These are phyloP conservation scores for Pichia sp. DNA, from an alignment of 1,139 yeast species.

Conservation along the genomic window DNA sequence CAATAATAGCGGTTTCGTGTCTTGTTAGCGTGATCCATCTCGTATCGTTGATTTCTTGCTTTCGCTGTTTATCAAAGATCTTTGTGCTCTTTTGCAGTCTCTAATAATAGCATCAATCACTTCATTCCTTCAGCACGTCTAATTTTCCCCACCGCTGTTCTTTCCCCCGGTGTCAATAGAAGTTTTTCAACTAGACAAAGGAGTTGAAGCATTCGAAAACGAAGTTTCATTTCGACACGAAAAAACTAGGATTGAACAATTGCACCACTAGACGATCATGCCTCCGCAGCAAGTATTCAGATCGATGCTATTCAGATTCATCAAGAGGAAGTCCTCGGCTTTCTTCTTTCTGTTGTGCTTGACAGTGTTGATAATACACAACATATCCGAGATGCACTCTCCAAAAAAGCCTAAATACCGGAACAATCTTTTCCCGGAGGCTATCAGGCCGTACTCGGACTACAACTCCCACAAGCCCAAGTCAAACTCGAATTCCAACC, in stretches of 20 bases:
- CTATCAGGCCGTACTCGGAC: not conserved
- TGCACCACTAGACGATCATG: not conserved
- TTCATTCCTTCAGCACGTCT: too few relatives aligned
- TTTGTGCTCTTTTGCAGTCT: too few relatives aligned
- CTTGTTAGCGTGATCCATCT: too few relatives aligned
- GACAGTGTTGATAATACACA: not conserved
- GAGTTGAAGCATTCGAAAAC: not conserved
- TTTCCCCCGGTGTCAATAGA: too few relatives aligned
- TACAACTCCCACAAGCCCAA: not conserved
- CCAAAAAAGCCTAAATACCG: not conserved
- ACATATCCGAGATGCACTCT: not conserved
- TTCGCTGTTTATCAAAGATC: too few relatives aligned
- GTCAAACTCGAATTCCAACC: not conserved
- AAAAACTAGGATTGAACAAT: not conserved
- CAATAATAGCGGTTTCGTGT: too few relatives aligned
- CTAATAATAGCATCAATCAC: too few relatives aligned
- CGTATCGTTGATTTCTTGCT: too few relatives aligned
- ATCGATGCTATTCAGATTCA: not conserved
- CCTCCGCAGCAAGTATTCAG: not conserved
- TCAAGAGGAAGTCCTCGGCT: conserved; percentile 1
- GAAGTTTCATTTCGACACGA: too few relatives aligned
- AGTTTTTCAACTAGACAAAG: not conserved
- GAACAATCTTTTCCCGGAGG: not conserved
- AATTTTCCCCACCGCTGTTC: too few relatives aligned
- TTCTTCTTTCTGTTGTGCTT: not conserved